These are phyloP conservation scores for Neophaeococcomyces aloes DNA, from an alignment of 2,329 filamentous ascomycete species.

Conservation along the genomic window DNA sequence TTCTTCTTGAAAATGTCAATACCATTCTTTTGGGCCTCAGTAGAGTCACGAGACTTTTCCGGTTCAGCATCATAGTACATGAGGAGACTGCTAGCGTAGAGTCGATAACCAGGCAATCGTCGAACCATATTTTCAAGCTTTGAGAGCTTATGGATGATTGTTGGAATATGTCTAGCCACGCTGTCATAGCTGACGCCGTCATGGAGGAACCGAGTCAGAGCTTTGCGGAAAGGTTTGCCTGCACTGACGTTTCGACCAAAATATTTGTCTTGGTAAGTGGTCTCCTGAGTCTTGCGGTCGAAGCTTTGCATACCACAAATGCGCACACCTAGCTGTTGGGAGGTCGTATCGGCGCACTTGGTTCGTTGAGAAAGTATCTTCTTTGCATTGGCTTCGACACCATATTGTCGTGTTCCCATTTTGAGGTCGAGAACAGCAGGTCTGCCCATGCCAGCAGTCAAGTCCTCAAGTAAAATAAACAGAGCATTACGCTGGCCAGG, in stretches of 20 bases:
- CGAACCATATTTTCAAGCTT: constrained; percentile 75
- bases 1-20: constrained; percentile 20
- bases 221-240: constrained; percentile 78
- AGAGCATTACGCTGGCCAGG: constrained; percentile 63
- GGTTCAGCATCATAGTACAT: constrained; percentile 92
- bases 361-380: constrained; percentile 87
- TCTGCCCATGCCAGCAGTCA: constrained; percentile 91
- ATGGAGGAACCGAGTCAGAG: constrained; percentile 79
- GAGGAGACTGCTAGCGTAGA: constrained; percentile 88
- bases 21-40: constrained; percentile 17
- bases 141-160: constrained; percentile 71
- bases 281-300: constrained; percentile 72
- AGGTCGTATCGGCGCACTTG: constrained; percentile 89
- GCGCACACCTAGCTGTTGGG: constrained; percentile 78
- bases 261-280: constrained; percentile 97
- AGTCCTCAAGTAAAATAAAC: constrained; percentile 84
- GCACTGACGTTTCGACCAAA: constrained; percentile 81
- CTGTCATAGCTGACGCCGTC: constrained; percentile 74
- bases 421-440: constrained; percentile 97
- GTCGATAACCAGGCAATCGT: constrained; percentile 71
- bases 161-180: constrained; percentile 75
- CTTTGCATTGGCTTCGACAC: constrained; percentile 79
- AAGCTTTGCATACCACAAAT: constrained; percentile 95
- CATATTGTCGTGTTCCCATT: constrained; percentile 97
- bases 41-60: constrained; percentile 25